A percentile compares a stretch with the other conserved stretches of the same genome.
These are phyloP conservation scores for Phialophora macrospora DNA, from an alignment of 2,329 filamentous ascomycete genomes.

Conservation along the genomic window DNA sequence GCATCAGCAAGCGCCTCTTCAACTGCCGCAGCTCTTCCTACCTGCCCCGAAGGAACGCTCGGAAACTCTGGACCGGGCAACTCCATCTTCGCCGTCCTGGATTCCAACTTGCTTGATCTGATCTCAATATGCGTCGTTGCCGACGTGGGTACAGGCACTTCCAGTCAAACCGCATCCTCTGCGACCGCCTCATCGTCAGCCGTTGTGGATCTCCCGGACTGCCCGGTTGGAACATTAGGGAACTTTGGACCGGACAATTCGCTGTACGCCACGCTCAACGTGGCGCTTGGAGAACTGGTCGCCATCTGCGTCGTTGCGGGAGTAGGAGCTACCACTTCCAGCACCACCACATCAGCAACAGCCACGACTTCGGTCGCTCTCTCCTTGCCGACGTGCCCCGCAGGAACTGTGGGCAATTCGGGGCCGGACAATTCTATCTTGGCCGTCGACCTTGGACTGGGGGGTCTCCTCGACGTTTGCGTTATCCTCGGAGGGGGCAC, in stretches of 20 bases:
- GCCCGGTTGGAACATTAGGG: background rate
- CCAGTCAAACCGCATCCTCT: background rate
- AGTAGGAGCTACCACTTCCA: background rate
- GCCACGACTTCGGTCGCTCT: background rate
- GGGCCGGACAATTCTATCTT: slow-evolving; percentile 8
- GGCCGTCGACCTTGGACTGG: slow-evolving; percentile 1
- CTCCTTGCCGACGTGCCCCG: slow-evolving; percentile 4
- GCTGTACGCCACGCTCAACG: background rate
- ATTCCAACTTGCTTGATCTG: background rate
- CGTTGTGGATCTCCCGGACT: background rate
- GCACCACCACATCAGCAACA: background rate
- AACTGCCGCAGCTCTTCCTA: background rate
- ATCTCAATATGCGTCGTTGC: background rate
- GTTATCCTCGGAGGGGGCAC: background rate
- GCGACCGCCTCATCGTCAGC: background rate
- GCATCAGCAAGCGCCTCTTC: background rate
- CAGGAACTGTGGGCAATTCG: slow-evolving; percentile 1
- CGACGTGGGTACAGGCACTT: background rate
- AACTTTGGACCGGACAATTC: background rate
- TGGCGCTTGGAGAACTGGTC: background rate
- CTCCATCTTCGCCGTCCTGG: background rate
- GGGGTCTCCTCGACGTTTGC: slow-evolving; percentile 4
- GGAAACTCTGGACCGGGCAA: slow-evolving; percentile 5
- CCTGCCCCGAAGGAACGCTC: background rate
- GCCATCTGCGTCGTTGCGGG: background rate